These are phyloP conservation scores for Saccharum hybrid DNA, from an alignment of 202 grass and related monocot genomes.

Conservation along the genomic window DNA sequence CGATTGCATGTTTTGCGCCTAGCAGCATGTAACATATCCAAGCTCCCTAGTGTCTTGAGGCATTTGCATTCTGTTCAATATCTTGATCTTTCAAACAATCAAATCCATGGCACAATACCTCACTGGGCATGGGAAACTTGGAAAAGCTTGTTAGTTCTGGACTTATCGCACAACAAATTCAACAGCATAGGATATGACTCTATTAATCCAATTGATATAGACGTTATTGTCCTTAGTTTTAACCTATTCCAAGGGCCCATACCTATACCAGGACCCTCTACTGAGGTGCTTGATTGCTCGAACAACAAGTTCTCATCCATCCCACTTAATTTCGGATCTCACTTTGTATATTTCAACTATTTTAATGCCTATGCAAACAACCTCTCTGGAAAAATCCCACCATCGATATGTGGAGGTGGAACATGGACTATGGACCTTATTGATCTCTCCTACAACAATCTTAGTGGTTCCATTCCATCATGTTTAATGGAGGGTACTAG, in stretches of 20 bases:
- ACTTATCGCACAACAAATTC: constrained; percentile 51
- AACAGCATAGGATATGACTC: constrained; percentile 6
- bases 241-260: constrained; percentile 55
- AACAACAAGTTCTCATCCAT: not conserved
- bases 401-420: not conserved
- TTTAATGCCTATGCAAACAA: not conserved
- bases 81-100: constrained; percentile 67
- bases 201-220: not conserved
- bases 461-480: not conserved
- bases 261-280: constrained; percentile 21
- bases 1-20: constrained; percentile 31
- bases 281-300: not conserved
- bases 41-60: no score
- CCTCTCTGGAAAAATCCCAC: not conserved
- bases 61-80: not conserved
- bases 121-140: constrained; percentile 52
- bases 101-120: constrained; percentile 53
- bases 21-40: no score
- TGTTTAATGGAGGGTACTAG: not conserved
- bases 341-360: no score
- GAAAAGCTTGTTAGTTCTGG: accelerated
- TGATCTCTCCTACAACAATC: not conserved
- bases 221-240: constrained; percentile 48
- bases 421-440: not conserved
- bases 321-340: not conserved